Evolutionary conservation across 345 rosid genomes (phyloP).

Genomic region (Geranium rotundifolium): DNA sequence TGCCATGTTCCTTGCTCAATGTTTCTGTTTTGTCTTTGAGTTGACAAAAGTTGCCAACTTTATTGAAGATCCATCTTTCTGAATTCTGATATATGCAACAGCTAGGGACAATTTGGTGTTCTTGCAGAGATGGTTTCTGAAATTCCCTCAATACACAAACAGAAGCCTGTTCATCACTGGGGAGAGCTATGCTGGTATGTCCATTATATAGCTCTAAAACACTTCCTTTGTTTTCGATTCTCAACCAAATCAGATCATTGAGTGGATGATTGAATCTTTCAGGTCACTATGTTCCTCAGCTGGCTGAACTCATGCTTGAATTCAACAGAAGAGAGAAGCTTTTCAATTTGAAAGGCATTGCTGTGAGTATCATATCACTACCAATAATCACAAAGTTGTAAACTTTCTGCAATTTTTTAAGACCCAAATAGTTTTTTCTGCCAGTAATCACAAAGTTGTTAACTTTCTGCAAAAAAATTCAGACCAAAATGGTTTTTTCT

Average conservation of each 20-base stretch:
- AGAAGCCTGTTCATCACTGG: constrained; percentile 85
- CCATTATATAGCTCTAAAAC: constrained; percentile 1
- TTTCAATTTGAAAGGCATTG: constrained; percentile 86
- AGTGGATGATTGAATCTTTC: background rate
- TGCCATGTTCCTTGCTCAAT: constrained; percentile 15
- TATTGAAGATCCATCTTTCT: constrained; percentile 6
- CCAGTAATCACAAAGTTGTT: background rate
- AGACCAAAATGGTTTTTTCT: background rate
- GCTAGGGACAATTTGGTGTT: constrained; percentile 89
- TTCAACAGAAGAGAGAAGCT: constrained; percentile 59
- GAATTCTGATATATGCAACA: constrained; percentile 21
- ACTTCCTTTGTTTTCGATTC: background rate
- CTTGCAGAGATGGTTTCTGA: constrained; percentile 79
- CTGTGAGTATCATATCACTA: constrained; percentile 41
- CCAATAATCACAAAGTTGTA: background rate
- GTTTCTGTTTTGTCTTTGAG: constrained; percentile 21
- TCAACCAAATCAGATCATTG: background rate
- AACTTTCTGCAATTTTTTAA: background rate
- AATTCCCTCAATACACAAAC: constrained; percentile 81
- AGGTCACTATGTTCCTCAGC: constrained; percentile 93
- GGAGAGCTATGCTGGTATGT: constrained; percentile 92
- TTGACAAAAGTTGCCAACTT: constrained; percentile 19
- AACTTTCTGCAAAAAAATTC: background rate
- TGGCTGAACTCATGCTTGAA: constrained; percentile 77
- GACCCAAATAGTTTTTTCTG: background rate